Percentiles rank a stretch among this genome's conserved stretches.
phyloP scores from a whole-genome alignment of 2,329 filamentous ascomycete species.

The Trichoderma sp. region DNA sequence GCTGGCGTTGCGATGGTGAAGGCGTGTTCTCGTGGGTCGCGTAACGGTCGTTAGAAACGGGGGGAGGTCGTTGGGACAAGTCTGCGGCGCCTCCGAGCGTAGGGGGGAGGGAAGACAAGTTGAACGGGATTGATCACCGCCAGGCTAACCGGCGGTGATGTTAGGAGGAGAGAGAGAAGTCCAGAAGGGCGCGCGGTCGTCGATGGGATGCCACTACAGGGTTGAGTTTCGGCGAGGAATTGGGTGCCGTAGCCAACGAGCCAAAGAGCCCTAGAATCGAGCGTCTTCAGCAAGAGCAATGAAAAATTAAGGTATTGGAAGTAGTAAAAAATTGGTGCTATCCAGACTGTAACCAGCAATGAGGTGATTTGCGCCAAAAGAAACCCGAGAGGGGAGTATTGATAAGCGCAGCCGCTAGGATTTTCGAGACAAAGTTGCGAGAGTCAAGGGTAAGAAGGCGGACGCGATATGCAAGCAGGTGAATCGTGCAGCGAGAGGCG shows the following conservation, averaged over 20 bases:
- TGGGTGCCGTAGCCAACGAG: neutral
- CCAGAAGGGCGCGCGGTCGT: neutral
- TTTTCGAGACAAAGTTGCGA: neutral
- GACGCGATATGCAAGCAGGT: conserved; percentile 14
- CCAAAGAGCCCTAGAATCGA: neutral
- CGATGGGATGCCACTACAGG: neutral
- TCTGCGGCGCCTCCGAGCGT: conserved; percentile 42
- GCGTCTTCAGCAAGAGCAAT: neutral
- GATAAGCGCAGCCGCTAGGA: neutral
- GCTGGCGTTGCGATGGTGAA: conserved; percentile 46
- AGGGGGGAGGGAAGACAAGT: conserved; percentile 47
- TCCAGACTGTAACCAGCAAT: neutral
- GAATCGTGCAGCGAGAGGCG: conserved; percentile 13
- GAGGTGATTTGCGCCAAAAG: conserved; percentile 17
- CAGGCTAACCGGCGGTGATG: conserved; percentile 39
- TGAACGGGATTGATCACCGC: conserved; percentile 37
- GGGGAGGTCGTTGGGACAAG: conserved; percentile 44
- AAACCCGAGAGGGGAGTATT: neutral
- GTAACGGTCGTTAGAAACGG: conserved; percentile 53
- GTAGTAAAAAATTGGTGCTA: neutral
- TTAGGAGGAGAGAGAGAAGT: neutral
- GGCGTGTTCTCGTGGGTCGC: conserved; percentile 50
- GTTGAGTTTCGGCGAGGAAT: neutral
- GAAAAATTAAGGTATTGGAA: neutral
- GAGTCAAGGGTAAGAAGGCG: neutral